Evolutionary conservation across 164 flowering plant species (phyloP).

Genomic region (Cinnamomum chago): DNA sequence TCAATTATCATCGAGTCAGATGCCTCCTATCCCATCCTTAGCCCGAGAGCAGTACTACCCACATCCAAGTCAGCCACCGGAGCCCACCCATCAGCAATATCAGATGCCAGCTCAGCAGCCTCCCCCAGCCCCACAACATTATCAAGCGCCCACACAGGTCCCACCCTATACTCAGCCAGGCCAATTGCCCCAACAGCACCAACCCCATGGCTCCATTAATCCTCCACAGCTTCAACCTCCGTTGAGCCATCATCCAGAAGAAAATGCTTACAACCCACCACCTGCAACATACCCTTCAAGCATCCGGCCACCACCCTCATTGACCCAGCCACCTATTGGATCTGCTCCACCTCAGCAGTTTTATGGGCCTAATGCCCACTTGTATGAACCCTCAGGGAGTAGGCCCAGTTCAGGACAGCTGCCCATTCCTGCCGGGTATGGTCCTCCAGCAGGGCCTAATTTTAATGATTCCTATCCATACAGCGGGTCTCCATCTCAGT

Average conservation of each 20-base stretch:
- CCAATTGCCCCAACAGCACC: constrained; percentile 48
- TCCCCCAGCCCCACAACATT: constrained; percentile 26
- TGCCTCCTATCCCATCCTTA: constrained; percentile 28
- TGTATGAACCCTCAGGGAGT: constrained; percentile 45
- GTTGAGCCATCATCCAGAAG: constrained; percentile 54
- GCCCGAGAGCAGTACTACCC: constrained; percentile 46
- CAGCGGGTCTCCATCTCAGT: constrained; percentile 51
- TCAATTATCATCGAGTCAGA: constrained; percentile 41
- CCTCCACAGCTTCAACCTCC: constrained; percentile 45
- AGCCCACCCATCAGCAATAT: constrained; percentile 52
- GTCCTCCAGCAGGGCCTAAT: constrained; percentile 35
- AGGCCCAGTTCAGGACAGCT: constrained; percentile 45
- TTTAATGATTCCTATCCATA: constrained; percentile 49
- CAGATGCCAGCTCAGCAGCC: constrained; percentile 47
- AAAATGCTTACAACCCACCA: constrained; percentile 44
- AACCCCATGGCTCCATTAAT: constrained; percentile 28
- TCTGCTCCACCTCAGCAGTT: constrained; percentile 48
- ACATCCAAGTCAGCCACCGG: constrained; percentile 45
- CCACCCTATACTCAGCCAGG: constrained; percentile 37
- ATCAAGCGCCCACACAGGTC: constrained; percentile 10
- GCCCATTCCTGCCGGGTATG: constrained; percentile 39
- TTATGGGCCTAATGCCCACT: constrained; percentile 37
- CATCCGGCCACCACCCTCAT: constrained; percentile 43
- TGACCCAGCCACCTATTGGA: constrained; percentile 34
- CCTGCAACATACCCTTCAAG: constrained; percentile 53